These are phyloP conservation scores for Bathelium albidoporum DNA, from an alignment of 495 filamentous ascomycete species.

Conservation along the genomic window DNA sequence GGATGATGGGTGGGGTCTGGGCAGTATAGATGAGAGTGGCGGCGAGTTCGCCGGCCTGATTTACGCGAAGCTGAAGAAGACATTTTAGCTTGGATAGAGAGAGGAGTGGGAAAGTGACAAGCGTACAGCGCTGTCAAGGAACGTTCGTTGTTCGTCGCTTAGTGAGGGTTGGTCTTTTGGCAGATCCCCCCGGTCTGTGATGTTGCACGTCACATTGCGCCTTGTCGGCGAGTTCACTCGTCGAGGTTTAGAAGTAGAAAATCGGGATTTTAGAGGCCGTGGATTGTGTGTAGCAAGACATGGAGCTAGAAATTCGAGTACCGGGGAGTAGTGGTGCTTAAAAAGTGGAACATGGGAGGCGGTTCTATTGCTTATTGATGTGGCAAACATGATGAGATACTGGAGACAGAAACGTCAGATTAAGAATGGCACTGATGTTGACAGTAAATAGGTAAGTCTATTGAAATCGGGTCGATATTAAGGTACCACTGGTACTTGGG, in stretches of 20 bases:
- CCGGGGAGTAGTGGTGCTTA: conserved; percentile 8
- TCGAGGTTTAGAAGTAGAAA: conserved; percentile 18
- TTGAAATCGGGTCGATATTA: no score
- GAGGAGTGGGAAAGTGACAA: conserved; percentile 5
- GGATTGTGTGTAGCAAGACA: not conserved
- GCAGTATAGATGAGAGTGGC: conserved; percentile 42
- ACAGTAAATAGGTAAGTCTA: no score
- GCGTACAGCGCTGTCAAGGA: conserved; percentile 64
- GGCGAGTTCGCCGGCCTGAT: conserved; percentile 37
- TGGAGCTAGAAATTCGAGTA: conserved; percentile 26
- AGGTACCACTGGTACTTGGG: no score
- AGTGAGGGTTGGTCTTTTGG: conserved; percentile 53
- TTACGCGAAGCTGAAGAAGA: conserved; percentile 30
- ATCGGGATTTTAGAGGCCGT: conserved; percentile 28
- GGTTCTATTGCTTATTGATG: not conserved
- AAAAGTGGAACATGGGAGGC: conserved; percentile 14
- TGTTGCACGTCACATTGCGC: no score
- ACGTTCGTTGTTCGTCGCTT: conserved; percentile 52
- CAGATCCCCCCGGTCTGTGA: conserved; percentile 16
- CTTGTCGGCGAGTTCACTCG: no score
- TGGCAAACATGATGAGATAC: not conserved
- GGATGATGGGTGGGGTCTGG: conserved; percentile 52
- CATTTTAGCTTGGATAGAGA: conserved; percentile 13
- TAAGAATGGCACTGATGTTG: no score
- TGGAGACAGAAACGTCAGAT: not conserved